Evolutionary conservation across 352 stramenopile species (phyloP), one percentile per base, ranked within the genome.

Genomic region (Ochromonadaceae sp.): DNA sequence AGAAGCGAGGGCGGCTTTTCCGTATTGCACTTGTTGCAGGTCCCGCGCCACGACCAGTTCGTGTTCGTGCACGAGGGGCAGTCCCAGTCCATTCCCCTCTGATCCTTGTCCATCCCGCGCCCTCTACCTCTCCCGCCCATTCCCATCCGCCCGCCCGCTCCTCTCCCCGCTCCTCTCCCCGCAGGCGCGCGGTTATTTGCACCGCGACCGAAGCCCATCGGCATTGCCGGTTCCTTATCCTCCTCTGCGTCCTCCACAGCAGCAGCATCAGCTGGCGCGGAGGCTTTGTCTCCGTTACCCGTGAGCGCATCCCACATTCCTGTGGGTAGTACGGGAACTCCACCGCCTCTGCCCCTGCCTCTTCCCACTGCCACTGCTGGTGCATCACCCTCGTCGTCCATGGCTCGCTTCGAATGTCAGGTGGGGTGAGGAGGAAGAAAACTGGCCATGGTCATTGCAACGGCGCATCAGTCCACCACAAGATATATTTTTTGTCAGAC

Each of bases 1-100:
- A 43, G 15, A 59, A 59, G 10, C 10, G 15, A 44, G 31, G 30
- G 12, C 4, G 52, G 52, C 25, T 61, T 61, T 20, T 35, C 7
- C 17, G 32, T 61, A 36, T 14, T 5, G 32, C 52, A 61, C 10
- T 17, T 49, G 25, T 61, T 61, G 36, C 52, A 61, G 12, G 28
- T 25, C 25, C 36, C 25, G 9, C 52, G 10, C 52, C 52, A 61
- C 17, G 52, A 61, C 52, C 52, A 61, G 35, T 61, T 61, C 2
- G 30, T 4, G 48, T 61, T 61, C 22, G 34, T 30, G 25, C 52
- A 61, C 7, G 48, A 57, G 22, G 38, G 9, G 25, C 52, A 61
- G 20, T 17, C 35, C 52, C 52, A 61, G 35, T 61, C 52, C 25
- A 48, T 49, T 3, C 52, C 52, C 25, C 48, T 61, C 9, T 20